phyloP scores from a whole-genome alignment of 805 yeast genomes.

The Lipomyces yamanashiensis region DNA sequence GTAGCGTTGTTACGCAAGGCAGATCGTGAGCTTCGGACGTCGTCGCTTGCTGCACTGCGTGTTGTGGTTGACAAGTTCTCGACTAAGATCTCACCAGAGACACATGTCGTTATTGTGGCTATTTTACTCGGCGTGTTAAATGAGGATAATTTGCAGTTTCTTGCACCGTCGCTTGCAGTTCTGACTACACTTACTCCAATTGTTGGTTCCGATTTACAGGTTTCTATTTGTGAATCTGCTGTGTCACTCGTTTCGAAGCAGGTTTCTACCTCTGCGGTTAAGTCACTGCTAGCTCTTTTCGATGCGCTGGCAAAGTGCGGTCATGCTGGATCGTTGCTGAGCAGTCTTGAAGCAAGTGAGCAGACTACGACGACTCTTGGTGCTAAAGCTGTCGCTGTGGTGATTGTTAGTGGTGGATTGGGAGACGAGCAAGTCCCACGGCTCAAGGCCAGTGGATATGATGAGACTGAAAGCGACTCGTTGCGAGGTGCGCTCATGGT shows the following conservation, averaged over 20 bases:
- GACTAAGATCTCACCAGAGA: background rate
- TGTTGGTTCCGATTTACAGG: conserved; percentile 1
- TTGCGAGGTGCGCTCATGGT: conserved; percentile 25
- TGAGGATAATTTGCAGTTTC: conserved; percentile 27
- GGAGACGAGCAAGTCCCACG: conserved; percentile 3
- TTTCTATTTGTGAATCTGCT: conserved; percentile 8
- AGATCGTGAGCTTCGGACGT: conserved; percentile 38
- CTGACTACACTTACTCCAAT: conserved; percentile 13
- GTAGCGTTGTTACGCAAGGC: conserved; percentile 36
- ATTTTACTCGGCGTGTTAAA: conserved; percentile 16
- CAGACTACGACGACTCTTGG: conserved; percentile 35
- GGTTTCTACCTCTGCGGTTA: conserved; percentile 11
- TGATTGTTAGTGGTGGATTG: conserved; percentile 25
- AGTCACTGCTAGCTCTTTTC: conserved; percentile 22
- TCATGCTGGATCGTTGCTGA: conserved; percentile 6
- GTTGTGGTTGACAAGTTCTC: conserved; percentile 19
- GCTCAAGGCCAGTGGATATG: background rate
- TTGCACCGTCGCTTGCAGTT: conserved; percentile 26
- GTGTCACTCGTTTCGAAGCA: conserved; percentile 7
- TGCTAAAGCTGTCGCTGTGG: conserved; percentile 27
- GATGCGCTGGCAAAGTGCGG: conserved; percentile 16
- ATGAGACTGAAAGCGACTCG: background rate
- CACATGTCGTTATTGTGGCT: conserved; percentile 25
- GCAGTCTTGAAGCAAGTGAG: conserved; percentile 4
- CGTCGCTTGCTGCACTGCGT: conserved; percentile 37